phyloP scores from a whole-genome alignment of 2,329 filamentous ascomycete species.

The Hirsutella rhossiliensis region DNA sequence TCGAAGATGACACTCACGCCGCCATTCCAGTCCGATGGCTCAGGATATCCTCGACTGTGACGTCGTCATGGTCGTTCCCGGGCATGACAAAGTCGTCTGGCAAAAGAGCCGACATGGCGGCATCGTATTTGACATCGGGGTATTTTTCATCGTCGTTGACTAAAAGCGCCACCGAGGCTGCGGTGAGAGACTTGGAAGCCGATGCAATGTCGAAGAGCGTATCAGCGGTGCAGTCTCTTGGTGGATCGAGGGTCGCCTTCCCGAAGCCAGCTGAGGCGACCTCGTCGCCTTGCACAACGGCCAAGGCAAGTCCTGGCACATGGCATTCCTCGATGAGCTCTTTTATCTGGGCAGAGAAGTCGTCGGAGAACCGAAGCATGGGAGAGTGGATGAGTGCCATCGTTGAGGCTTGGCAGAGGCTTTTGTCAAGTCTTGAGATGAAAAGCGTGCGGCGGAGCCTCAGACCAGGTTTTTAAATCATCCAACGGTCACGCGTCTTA shows the following conservation, averaged over 20 bases:
- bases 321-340: conserved; percentile 9
- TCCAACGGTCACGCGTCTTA: background rate
- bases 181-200: conserved; percentile 14
- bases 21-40: conserved; percentile 14
- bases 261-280: conserved; percentile 12
- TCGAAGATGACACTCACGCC: conserved; percentile 3
- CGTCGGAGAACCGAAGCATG: background rate
- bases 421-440: background rate
- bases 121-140: conserved; percentile 12
- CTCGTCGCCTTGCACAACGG: conserved; percentile 7
- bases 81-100: conserved; percentile 15
- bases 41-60: conserved; percentile 13
- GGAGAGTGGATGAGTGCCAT: conserved; percentile 9
- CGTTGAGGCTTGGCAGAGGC: background rate
- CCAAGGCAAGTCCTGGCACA: conserved; percentile 13
- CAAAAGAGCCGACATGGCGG: conserved; percentile 11
- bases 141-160: conserved; percentile 10
- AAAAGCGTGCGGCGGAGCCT: background rate
- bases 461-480: background rate
- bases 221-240: conserved; percentile 8
- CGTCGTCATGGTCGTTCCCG: conserved; percentile 7
- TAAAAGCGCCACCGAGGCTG: conserved; percentile 12
- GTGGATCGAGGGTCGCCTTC: conserved; percentile 8
- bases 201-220: conserved; percentile 16
- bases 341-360: conserved; percentile 7